These are phyloP conservation scores for Metarhizium sp. DNA, from an alignment of 2,329 filamentous ascomycete genomes.

Conservation along the genomic window DNA sequence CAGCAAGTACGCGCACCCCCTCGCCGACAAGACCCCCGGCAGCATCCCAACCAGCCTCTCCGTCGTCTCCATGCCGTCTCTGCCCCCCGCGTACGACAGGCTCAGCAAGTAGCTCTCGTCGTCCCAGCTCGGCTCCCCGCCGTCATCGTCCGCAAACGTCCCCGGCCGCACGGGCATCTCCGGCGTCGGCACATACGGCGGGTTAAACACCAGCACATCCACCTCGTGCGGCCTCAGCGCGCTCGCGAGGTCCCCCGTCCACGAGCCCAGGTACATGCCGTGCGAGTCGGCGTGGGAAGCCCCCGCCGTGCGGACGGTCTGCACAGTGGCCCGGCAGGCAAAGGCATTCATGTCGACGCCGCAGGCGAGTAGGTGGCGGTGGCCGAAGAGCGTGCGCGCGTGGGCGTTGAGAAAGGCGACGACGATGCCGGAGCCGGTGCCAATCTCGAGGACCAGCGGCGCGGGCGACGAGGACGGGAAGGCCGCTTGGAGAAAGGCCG, in stretches of 20 bases:
- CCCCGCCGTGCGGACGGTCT: constrained; percentile 52
- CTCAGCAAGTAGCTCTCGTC: constrained; percentile 75
- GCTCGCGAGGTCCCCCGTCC: constrained; percentile 61
- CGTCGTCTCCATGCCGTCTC: constrained; percentile 90
- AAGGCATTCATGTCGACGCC: constrained; percentile 80
- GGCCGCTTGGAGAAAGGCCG: constrained; percentile 53
- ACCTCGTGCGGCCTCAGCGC: constrained; percentile 48
- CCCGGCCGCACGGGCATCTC: constrained; percentile 51
- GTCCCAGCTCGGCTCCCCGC: constrained; percentile 46
- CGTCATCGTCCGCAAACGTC: constrained; percentile 12
- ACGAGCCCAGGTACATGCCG: constrained; percentile 52
- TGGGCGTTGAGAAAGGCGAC: constrained; percentile 79
- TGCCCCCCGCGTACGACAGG: constrained; percentile 80
- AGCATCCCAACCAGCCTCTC: constrained; percentile 65
- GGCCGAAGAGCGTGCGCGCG: constrained; percentile 61
- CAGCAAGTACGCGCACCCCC: constrained; percentile 81
- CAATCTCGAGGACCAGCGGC: constrained; percentile 73
- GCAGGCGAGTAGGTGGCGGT: constrained; percentile 57
- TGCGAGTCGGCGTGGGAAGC: constrained; percentile 24
- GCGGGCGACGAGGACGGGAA: constrained; percentile 38
- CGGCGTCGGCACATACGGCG: constrained; percentile 87
- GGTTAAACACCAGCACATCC: constrained; percentile 91
- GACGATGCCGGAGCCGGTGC: constrained; percentile 89
- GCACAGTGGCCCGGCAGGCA: constrained; percentile 65
- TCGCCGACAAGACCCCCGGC: constrained; percentile 48